A percentile compares a stretch with the other conserved stretches of the same genome.
phyloP scores from a whole-genome alignment of 108 stramenopile genomes.

The Schizochytrium sp. region DNA sequence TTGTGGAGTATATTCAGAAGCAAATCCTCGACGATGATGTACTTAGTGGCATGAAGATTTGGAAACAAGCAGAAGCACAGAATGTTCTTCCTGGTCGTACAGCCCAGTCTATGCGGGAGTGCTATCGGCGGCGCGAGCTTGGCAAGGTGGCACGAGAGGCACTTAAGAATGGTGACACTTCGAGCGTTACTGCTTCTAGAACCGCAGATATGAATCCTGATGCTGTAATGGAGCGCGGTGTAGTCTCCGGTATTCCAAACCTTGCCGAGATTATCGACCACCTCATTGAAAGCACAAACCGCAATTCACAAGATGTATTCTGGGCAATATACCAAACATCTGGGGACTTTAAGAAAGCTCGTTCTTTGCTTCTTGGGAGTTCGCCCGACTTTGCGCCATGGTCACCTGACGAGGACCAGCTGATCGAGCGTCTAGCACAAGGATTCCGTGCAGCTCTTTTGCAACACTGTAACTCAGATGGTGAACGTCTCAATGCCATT shows the following conservation, averaged over 20 bases:
- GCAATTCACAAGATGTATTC: neutral
- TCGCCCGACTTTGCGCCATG: constrained; percentile 28
- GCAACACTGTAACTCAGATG: neutral
- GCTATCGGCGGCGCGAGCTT: constrained; percentile 19
- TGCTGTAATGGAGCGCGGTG: neutral
- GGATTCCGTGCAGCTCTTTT: neutral
- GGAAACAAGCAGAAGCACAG: constrained; percentile 22
- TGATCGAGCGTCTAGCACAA: neutral
- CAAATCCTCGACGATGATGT: constrained; percentile 2
- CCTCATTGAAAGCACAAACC: neutral
- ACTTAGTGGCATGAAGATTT: neutral
- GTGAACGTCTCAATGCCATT: neutral
- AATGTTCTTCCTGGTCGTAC: constrained; percentile 28
- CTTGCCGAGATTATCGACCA: neutral
- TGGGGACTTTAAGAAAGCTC: constrained; percentile 29
- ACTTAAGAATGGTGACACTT: neutral
- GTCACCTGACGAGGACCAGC: constrained; percentile 5
- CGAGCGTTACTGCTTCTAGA: neutral
- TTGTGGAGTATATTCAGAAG: constrained; percentile 6
- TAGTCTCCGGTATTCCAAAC: neutral
- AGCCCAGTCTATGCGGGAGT: constrained; percentile 39
- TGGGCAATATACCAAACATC: constrained; percentile 36
- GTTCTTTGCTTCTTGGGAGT: neutral
- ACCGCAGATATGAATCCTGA: neutral
- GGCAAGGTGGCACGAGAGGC: constrained; percentile 5